Evolutionary conservation across 768 basidiomycete species (phyloP), one percentile per base, ranked within the genome.

Genomic region (Termitomyces heimii): DNA sequence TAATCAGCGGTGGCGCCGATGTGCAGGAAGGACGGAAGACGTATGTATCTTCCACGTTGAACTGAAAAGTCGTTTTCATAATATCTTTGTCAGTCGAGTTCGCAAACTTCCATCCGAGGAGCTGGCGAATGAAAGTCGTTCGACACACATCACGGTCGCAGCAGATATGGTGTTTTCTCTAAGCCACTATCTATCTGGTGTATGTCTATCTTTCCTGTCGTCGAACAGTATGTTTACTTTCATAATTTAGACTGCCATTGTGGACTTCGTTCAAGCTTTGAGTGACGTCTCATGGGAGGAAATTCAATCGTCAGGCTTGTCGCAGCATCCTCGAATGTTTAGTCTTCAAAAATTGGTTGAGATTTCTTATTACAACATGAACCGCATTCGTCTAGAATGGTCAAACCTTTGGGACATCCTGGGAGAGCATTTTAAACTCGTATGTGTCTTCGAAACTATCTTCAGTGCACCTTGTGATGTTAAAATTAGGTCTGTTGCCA

Each of bases 321-420:
- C 96, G 3, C 88, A 95, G 60, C 89, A 94, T 68, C 96, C 97
- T 1, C 85, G 97, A 26, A 77, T 98, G 56, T 99, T 98, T 80
- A 96, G 95, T 71, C 74, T 99, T 56, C 95, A 98, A 71, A 99
- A 98, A 73, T 78, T 99, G 35, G 96, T 98, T 40, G 97, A 99
- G 68, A 98, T 99, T 55, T 97, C 95, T 9, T 99, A 99, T 71
- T 99, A 99, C 75, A 99, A 99, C 73, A 99, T 99, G 97, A 88
- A 79, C 60, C 88, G 97, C 48, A 98, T 99, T 67, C 92, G 97
- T 71, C 74, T 99, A 48, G 97, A 99, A 70, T 99, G 97, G 97
- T 93, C 92, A 0, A 91, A 92, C 70, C 78, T 99, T 59, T 99
- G 97, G 97, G 89, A 92, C 64, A 98, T 98, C 51, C 75, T 99